Conservation (phyloP, 306 rosid genomes). For the Gillenia trifoliata region DNA sequence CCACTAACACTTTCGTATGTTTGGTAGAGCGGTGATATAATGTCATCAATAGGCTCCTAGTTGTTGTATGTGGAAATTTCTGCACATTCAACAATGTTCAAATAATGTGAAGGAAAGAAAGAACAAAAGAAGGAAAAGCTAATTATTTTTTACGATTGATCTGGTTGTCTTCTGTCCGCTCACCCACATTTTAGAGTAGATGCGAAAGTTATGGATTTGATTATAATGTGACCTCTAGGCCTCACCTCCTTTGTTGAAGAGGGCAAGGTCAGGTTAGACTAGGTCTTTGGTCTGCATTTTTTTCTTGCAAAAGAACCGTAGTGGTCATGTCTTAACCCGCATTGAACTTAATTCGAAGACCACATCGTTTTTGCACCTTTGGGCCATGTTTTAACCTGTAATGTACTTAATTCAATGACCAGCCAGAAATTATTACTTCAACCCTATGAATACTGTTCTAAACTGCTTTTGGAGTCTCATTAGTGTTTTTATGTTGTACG, state of each 20-base stretch:
- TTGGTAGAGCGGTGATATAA: not conserved
- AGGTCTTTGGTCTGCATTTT: not conserved
- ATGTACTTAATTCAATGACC: not conserved
- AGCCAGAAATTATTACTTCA: not conserved
- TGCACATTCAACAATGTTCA: not conserved
- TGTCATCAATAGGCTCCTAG: not conserved
- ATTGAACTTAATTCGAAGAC: not conserved
- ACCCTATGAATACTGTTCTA: not conserved
- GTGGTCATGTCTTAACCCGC: not conserved
- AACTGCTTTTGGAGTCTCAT: not conserved
- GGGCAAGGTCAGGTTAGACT: not conserved
- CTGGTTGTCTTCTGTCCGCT: not conserved
- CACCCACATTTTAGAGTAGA: not conserved
- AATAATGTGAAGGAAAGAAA: no score
- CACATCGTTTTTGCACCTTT: not conserved
- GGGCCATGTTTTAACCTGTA: not conserved
- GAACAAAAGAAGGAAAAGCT: not conserved
- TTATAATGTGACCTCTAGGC: not conserved
- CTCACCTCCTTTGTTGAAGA: not conserved
- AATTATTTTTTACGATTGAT: not conserved
- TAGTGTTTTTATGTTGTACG: not conserved
- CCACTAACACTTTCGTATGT: not conserved
- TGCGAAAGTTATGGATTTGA: not conserved
- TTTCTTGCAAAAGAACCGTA: not conserved
- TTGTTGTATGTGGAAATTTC: not conserved